A percentile compares a stretch with the other conserved stretches of the same genome.
These are phyloP conservation scores for Cinnamomum chago DNA, from an alignment of 164 flowering plant genomes.

Conservation along the genomic window DNA sequence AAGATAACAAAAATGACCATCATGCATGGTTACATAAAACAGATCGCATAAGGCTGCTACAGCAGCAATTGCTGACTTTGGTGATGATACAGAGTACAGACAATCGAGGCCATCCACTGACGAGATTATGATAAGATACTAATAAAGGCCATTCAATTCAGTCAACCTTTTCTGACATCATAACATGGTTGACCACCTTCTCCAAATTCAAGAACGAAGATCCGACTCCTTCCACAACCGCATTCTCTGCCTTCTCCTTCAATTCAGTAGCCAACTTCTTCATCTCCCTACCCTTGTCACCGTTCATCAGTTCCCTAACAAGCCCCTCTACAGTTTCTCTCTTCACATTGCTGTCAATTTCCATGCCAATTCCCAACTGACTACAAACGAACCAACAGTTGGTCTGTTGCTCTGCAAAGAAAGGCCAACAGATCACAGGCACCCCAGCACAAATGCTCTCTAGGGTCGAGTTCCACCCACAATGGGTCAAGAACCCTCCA, in stretches of 20 bases:
- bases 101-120: no score
- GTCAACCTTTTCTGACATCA: background rate
- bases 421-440: constrained; percentile 57
- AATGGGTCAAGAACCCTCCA: constrained; percentile 28
- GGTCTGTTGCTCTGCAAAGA: constrained; percentile 42
- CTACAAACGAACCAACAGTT: constrained; percentile 28
- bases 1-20: no score
- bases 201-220: constrained; percentile 25
- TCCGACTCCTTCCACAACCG: constrained; percentile 20
- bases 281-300: constrained; percentile 28
- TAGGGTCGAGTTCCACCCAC: constrained; percentile 30
- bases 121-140: no score
- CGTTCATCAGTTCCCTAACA: constrained; percentile 29
- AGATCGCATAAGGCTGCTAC: no score
- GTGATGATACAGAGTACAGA: no score
- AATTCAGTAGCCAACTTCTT: constrained; percentile 23
- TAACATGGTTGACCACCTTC: constrained; percentile 13
- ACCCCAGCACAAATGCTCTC: constrained; percentile 26
- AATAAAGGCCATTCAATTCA: no score
- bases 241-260: constrained; percentile 27
- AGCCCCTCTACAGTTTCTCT: constrained; percentile 24
- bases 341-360: constrained; percentile 23
- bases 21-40: no score
- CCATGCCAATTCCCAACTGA: constrained; percentile 30
- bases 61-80: no score